Percentiles rank a stretch among this genome's conserved stretches.
Evolutionary conservation across 1,284 basidiomycete species (phyloP).

Genomic region (Ustilago vetiveriae): DNA sequence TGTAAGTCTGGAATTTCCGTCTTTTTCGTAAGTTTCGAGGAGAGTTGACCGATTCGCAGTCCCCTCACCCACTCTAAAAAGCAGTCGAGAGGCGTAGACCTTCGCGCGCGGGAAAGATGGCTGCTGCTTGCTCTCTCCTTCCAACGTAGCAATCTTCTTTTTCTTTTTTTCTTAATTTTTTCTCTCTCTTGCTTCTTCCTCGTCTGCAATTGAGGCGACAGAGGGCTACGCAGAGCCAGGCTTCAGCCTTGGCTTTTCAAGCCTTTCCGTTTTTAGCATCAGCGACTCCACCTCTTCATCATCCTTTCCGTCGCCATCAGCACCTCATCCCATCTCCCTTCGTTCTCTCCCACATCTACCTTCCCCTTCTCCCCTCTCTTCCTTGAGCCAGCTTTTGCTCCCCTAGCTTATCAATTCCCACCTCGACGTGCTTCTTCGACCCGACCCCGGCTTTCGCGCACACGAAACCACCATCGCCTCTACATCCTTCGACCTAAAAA

Average conservation of each 20-base stretch:
- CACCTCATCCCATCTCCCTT: constrained; percentile 1
- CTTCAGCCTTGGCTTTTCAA: neutral
- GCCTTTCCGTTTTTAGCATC: neutral
- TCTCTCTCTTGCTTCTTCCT: too few relatives aligned
- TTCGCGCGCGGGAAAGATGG: too few relatives aligned
- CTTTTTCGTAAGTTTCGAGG: too few relatives aligned
- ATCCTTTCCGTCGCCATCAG: neutral
- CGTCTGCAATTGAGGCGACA: neutral
- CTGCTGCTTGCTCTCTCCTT: too few relatives aligned
- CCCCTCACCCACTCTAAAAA: too few relatives aligned
- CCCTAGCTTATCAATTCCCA: neutral
- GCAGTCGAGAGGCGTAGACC: too few relatives aligned
- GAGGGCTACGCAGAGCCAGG: neutral
- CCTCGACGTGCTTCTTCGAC: constrained; percentile 1
- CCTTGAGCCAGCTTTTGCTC: too few relatives aligned
- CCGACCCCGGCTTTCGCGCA: neutral
- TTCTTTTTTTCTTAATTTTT: too few relatives aligned
- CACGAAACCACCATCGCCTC: neutral
- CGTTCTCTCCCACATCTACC: neutral
- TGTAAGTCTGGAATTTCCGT: neutral
- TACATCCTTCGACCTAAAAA: constrained; percentile 1
- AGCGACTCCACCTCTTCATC: constrained; percentile 5
- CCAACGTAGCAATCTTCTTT: too few relatives aligned
- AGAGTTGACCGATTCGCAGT: too few relatives aligned
- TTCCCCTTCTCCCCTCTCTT: neutral